These are phyloP conservation scores for Coemansia reversa DNA, from an alignment of 192 early-diverging fungal species.

Conservation along the genomic window DNA sequence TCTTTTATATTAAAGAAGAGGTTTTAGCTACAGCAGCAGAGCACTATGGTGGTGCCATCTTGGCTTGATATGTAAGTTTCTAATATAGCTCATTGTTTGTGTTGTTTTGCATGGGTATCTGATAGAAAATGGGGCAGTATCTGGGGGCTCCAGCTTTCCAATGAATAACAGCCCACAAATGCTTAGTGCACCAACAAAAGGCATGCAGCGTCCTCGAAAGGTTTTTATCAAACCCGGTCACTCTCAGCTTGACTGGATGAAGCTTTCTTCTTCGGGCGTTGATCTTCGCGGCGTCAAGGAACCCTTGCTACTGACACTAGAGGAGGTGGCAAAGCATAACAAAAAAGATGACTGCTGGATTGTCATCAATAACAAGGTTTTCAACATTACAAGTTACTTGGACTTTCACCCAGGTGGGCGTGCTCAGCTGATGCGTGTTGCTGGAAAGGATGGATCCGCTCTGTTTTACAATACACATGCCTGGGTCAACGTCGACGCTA, in stretches of 20 bases:
- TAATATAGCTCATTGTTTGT: no score
- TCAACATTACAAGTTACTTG: conserved; percentile 86
- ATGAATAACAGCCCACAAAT: conserved; percentile 50
- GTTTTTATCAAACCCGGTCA: conserved; percentile 83
- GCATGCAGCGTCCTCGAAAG: conserved; percentile 54
- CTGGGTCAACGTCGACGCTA: conserved; percentile 93
- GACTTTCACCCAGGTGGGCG: conserved; percentile 91
- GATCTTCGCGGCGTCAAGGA: conserved; percentile 56
- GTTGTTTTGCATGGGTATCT: no score
- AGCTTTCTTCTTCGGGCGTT: conserved; percentile 71
- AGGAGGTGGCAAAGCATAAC: conserved; percentile 76
- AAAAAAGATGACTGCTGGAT: conserved; percentile 85
- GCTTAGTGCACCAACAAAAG: conserved; percentile 16
- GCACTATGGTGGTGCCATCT: no score
- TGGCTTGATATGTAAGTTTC: no score
- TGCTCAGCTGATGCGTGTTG: conserved; percentile 73
- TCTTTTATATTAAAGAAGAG: no score
- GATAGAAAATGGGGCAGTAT: no score
- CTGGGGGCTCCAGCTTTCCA: conserved; percentile 17
- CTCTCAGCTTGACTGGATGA: conserved; percentile 91
- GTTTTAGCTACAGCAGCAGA: no score
- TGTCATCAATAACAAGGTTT: conserved; percentile 84
- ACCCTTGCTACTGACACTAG: conserved; percentile 57
- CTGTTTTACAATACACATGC: conserved; percentile 85
- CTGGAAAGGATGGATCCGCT: conserved; percentile 90